These are phyloP conservation scores for Vitis hybrid DNA, from an alignment of 177 flowering plant genomes.

Conservation along the genomic window DNA sequence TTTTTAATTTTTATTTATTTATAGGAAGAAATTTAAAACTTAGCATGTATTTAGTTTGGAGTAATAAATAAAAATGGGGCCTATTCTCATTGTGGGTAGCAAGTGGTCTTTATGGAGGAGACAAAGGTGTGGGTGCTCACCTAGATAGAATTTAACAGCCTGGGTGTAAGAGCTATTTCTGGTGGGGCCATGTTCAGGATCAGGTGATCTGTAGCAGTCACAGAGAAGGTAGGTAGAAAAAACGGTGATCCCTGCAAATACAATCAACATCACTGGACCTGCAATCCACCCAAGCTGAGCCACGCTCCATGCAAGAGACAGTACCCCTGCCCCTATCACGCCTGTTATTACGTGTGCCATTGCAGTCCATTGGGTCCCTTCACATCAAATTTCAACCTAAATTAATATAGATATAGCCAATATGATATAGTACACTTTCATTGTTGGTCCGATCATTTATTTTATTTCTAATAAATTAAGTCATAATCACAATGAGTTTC, in stretches of 20 bases:
- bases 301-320: conserved; percentile 46
- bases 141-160: conserved; percentile 35
- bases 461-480: neutral
- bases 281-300: conserved; percentile 52
- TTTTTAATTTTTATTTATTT: no score
- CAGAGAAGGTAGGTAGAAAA: conserved; percentile 34
- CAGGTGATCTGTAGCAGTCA: conserved; percentile 41
- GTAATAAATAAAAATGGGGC: no score
- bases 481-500: no score
- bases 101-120: no score
- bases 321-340: conserved; percentile 27
- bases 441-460: no score
- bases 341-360: conserved; percentile 17
- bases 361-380: neutral
- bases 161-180: conserved; percentile 36
- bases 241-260: conserved; percentile 35
- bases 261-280: conserved; percentile 35
- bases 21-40: no score
- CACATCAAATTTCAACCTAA: neutral
- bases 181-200: conserved; percentile 30
- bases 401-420: neutral
- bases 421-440: neutral
- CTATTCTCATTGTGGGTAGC: no score
- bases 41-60: no score
- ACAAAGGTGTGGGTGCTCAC: conserved; percentile 4